A percentile compares a stretch with the other conserved stretches of the same genome.
phyloP scores from a whole-genome alignment of 1,284 basidiomycete species.

The Inonotus hispidus region DNA sequence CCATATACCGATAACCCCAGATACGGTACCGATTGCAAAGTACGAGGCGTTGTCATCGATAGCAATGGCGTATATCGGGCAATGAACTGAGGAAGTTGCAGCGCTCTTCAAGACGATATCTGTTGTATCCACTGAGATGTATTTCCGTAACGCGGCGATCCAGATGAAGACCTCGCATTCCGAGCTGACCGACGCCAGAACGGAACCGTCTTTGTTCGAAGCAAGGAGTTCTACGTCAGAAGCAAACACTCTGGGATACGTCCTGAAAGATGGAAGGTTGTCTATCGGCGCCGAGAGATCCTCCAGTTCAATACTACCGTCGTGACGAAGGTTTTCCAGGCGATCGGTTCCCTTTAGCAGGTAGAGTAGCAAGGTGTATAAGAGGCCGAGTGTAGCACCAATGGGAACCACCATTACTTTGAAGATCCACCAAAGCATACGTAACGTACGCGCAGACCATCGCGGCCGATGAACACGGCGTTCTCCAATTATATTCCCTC shows the following conservation, averaged over 20 bases:
- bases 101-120: slow-evolving; percentile 43
- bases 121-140: slow-evolving; percentile 46
- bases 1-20: slow-evolving; percentile 56
- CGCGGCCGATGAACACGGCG: slow-evolving; percentile 31
- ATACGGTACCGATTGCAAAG: slow-evolving; percentile 61
- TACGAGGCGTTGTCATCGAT: slow-evolving; percentile 50
- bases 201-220: slow-evolving; percentile 55
- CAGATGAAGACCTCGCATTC: slow-evolving; percentile 76
- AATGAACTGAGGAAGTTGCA: slow-evolving; percentile 41
- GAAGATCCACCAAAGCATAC: slow-evolving; percentile 64
- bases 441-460: slow-evolving; percentile 43
- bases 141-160: slow-evolving; percentile 39
- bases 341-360: slow-evolving; percentile 89
- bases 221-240: slow-evolving; percentile 83
- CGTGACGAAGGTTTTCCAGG: slow-evolving; percentile 77
- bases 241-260: slow-evolving; percentile 69
- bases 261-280: slow-evolving; percentile 51
- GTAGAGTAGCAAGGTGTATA: slow-evolving; percentile 83
- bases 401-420: slow-evolving; percentile 88
- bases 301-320: slow-evolving; percentile 36
- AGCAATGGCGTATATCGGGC: slow-evolving; percentile 52
- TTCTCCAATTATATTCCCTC: slow-evolving; percentile 24
- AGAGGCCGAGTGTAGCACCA: slow-evolving; percentile 62
- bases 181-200: slow-evolving; percentile 67
- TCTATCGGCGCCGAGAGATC: slow-evolving; percentile 37